These are phyloP conservation scores for Hypoxylon sp. DNA, from an alignment of 2,329 filamentous ascomycete genomes.

Conservation along the genomic window DNA sequence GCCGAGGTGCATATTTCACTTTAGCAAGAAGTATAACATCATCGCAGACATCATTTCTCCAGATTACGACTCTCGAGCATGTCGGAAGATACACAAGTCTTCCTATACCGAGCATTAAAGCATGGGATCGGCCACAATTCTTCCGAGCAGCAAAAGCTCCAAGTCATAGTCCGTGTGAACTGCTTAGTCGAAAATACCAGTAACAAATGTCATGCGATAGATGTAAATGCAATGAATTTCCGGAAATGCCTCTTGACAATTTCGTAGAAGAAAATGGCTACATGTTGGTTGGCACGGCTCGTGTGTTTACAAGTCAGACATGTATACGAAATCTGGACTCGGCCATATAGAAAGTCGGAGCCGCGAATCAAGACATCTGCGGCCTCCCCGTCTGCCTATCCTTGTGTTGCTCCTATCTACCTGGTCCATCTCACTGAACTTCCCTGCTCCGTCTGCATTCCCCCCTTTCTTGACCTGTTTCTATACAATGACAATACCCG, in stretches of 20 bases:
- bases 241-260: constrained; percentile 27
- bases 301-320: constrained; percentile 12
- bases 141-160: too few species aligned
- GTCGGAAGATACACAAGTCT: too few species aligned
- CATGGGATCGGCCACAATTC: too few species aligned
- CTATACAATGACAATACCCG: constrained; percentile 15
- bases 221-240: constrained; percentile 11
- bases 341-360: constrained; percentile 9
- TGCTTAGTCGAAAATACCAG: too few species aligned
- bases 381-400: not conserved
- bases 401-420: constrained; percentile 24
- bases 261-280: constrained; percentile 22
- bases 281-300: not conserved
- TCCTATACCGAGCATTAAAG: too few species aligned
- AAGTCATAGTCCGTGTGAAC: too few species aligned
- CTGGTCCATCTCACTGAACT: constrained; percentile 11
- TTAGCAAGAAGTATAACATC: too few species aligned
- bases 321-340: constrained; percentile 18
- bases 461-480: constrained; percentile 17
- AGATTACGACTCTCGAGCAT: too few species aligned
- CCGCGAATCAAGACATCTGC: constrained; percentile 17
- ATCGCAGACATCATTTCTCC: too few species aligned
- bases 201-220: not conserved
- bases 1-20: too few species aligned
- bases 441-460: constrained; percentile 18